Evolutionary conservation across 441 rosid species (phyloP), one percentile per base, ranked within the genome.

Genomic region (Arabidopsis lyrata): DNA sequence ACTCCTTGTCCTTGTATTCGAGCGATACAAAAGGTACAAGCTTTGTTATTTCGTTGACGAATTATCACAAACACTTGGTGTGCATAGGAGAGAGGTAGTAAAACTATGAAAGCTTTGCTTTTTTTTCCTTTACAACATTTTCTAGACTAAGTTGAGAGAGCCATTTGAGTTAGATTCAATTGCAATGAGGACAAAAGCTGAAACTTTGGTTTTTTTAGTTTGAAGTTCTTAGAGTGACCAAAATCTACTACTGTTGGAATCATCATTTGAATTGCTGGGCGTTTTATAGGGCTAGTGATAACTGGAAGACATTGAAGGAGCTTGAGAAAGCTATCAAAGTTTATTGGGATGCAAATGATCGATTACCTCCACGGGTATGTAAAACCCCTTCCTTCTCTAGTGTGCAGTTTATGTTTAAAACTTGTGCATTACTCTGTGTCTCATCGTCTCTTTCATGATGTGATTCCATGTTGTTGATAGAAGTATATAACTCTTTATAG

Each of bases 221-320:
- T 8, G 3, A 63, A 1, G 44, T 45, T 12, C 22, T 53, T 29
- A 66, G 59, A 50, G 24, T 66, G n/a, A 49, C 59, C 22, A 34
- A 8, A 66, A 20, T 66, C 16, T 50, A 18, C 5, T 15, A 54
- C 5, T 2, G 13, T 55, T 66, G 41, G 5, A 31, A 44, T 45
- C 7, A 41, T 15, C n/a, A 44, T 20, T 57, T 68, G 32, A 56
- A 6, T 18, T 31, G n/a, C 2, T 58, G 22, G 53, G 11, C 41
- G 34, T 77, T 44, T 44, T 29, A 29, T 80, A 93, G 98, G 90
- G 93, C 95, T 56, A 80, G 81, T 70, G 82, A 85, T 67, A 93
- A 93, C 71, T 93, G 98, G 97, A 88, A 86, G 78, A 86, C 88
- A 60, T 77, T 93, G 81, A 87, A 91, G 84, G 96, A 86, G 87